A percentile compares a stretch with the other conserved stretches of the same genome.
Evolutionary conservation across 495 filamentous ascomycete genomes (phyloP).

Genomic region (Xylaria nigripes): DNA sequence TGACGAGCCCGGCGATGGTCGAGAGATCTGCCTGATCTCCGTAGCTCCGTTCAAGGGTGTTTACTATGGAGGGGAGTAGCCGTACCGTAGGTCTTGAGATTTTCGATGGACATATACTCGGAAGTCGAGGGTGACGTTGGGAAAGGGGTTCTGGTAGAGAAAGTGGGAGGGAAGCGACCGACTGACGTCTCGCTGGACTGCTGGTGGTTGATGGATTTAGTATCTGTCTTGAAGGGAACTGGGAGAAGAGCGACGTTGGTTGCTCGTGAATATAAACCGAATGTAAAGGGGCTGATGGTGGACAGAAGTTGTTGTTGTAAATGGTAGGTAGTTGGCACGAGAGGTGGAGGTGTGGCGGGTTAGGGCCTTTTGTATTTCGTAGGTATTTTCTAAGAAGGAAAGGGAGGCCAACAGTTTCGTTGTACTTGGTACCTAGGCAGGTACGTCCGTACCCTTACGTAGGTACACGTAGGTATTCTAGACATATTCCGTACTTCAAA

Average conservation of each 20-base stretch:
- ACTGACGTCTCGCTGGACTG: constrained; percentile 24
- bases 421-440: too few relatives aligned
- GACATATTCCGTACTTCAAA: too few relatives aligned
- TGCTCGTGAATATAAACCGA: neutral
- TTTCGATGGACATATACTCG: constrained; percentile 99
- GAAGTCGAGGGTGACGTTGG: constrained; percentile 42
- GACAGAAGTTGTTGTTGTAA: constrained; percentile 10
- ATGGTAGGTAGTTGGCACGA: neutral
- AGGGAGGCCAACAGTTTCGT: constrained; percentile 10
- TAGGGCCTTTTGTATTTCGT: constrained; percentile 8
- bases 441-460: too few relatives aligned
- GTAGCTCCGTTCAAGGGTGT: neutral
- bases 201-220: neutral
- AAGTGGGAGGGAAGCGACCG: constrained; percentile 34
- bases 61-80: constrained; percentile 28
- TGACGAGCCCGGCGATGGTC: neutral
- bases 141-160: constrained; percentile 34
- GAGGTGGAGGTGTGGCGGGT: constrained; percentile 16
- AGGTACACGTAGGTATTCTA: too few relatives aligned
- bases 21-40: neutral
- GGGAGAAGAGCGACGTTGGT: constrained; percentile 1
- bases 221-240: neutral
- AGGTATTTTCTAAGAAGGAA: constrained; percentile 12
- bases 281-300: constrained; percentile 12
- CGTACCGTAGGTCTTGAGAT: constrained; percentile 98